phyloP scores from a whole-genome alignment of 2,329 filamentous ascomycete genomes.

The Hymenoscyphus scutula region DNA sequence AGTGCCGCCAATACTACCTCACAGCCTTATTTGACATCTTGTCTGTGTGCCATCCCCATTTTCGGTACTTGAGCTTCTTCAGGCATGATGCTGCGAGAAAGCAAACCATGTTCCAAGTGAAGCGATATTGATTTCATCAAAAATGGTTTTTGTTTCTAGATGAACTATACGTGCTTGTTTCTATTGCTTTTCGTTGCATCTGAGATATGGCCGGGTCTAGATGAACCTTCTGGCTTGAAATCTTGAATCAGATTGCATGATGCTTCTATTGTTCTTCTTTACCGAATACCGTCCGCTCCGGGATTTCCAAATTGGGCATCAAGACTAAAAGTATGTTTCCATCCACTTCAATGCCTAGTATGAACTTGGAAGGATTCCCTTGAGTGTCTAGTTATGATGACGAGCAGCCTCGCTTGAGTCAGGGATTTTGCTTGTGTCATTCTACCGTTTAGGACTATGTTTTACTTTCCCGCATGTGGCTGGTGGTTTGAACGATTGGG shows the following conservation, averaged over 20 bases:
- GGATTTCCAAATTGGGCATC: background rate
- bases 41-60: background rate
- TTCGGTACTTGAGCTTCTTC: background rate
- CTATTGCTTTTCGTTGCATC: background rate
- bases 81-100: slow-evolving; percentile 1
- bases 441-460: background rate
- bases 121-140: too few relatives aligned
- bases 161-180: background rate
- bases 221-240: background rate
- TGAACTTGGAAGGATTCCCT: too few relatives aligned
- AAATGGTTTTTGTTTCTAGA: too few relatives aligned
- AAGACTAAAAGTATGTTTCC: background rate
- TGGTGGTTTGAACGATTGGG: too few relatives aligned
- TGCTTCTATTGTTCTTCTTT: background rate
- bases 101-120: background rate
- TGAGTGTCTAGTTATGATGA: background rate
- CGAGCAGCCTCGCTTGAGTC: background rate
- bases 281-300: background rate
- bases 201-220: background rate
- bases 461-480: too few relatives aligned
- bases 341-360: background rate
- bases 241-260: background rate
- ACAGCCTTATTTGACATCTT: background rate
- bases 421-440: background rate
- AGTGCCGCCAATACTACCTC: background rate